A percentile compares a stretch with the other conserved stretches of the same genome.
Conservation (phyloP, 2,329 filamentous ascomycete species). For the Talaromyces sp. region DNA sequence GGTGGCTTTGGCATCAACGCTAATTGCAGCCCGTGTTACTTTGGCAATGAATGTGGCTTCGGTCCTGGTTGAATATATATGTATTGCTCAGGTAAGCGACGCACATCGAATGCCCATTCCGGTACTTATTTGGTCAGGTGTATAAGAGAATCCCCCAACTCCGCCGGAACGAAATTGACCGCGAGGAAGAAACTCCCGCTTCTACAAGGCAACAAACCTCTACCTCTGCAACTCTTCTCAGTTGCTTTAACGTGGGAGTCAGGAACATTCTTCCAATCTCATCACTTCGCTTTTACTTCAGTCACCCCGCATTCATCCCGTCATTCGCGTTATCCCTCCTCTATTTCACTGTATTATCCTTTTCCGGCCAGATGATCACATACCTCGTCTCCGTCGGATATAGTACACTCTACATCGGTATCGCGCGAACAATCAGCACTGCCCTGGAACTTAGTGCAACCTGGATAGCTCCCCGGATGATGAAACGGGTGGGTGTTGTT, state of each 20-base stretch:
- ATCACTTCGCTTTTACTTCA: slow-evolving; percentile 20
- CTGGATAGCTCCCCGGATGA: slow-evolving; percentile 47
- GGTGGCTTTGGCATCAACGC: slow-evolving; percentile 42
- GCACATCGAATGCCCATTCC: neutral
- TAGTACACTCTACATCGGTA: slow-evolving; percentile 44
- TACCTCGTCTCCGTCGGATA: slow-evolving; percentile 50
- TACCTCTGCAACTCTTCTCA: neutral
- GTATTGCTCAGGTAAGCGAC: slow-evolving; percentile 32
- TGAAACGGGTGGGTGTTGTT: slow-evolving; percentile 52
- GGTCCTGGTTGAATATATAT: slow-evolving; percentile 37
- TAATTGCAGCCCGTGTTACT: slow-evolving; percentile 44
- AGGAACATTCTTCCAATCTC: neutral
- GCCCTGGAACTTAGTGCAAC: slow-evolving; percentile 52
- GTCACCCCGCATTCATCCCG: slow-evolving; percentile 34
- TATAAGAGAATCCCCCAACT: slow-evolving; percentile 1
- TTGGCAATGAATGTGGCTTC: slow-evolving; percentile 41
- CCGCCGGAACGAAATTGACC: neutral
- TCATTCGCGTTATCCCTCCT: slow-evolving; percentile 49
- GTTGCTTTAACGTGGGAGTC: neutral
- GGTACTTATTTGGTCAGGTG: neutral
- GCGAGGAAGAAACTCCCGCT: neutral
- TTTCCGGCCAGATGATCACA: slow-evolving; percentile 52
- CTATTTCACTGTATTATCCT: slow-evolving; percentile 53
- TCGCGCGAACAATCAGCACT: slow-evolving; percentile 45
- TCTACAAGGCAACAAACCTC: neutral